phyloP scores from a whole-genome alignment of 148 eudicot species.

The Arctostaphylos glauca region DNA sequence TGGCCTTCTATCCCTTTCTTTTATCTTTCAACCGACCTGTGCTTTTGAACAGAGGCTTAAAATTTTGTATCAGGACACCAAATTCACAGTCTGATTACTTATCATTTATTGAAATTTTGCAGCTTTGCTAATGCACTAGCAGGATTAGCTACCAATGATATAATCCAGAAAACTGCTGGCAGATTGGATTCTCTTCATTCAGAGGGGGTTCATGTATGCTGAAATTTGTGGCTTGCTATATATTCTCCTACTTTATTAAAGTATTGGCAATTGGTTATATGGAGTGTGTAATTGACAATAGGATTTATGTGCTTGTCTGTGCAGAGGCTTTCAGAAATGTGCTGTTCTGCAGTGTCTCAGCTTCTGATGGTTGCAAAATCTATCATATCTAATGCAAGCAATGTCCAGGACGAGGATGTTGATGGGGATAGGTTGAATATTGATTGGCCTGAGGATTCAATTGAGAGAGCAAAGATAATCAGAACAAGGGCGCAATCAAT shows the following conservation, averaged over 20 bases:
- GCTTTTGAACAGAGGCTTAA: neutral
- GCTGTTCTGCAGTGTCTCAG: constrained; percentile 86
- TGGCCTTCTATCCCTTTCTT: neutral
- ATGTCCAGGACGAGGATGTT: constrained; percentile 47
- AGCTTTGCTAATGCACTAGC: constrained; percentile 81
- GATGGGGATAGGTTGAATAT: constrained; percentile 46
- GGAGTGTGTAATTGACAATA: neutral
- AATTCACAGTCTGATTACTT: neutral
- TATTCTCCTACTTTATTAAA: neutral
- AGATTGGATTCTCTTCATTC: constrained; percentile 95
- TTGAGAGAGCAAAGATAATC: constrained; percentile 77
- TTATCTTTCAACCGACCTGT: neutral
- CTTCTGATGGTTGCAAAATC: constrained; percentile 86
- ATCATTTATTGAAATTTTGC: constrained; percentile 25
- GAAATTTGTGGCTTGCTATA: neutral
- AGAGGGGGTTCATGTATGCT: constrained; percentile 94
- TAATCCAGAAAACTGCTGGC: constrained; percentile 77
- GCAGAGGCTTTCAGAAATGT: constrained; percentile 93
- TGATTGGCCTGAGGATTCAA: constrained; percentile 91
- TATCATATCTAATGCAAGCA: constrained; percentile 64
- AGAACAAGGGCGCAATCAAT: constrained; percentile 71
- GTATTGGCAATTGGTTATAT: neutral
- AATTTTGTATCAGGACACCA: constrained; percentile 1
- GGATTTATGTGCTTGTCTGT: constrained; percentile 3
- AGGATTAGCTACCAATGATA: constrained; percentile 73